phyloP scores from a whole-genome alignment of 2,329 filamentous ascomycete species.

The Botrytis medusae region DNA sequence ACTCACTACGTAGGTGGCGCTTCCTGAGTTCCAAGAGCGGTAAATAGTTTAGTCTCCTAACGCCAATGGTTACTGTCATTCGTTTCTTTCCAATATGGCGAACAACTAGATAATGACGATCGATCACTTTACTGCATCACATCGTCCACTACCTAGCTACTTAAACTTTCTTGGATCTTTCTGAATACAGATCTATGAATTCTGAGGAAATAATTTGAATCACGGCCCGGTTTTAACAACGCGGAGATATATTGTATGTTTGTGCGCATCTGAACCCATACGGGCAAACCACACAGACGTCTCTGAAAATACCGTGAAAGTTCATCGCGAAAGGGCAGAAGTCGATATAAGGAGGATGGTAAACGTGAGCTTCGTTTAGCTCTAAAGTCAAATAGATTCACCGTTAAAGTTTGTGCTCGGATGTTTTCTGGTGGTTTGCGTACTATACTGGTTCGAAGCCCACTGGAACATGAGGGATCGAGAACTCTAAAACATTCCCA shows the following conservation, averaged over 20 bases:
- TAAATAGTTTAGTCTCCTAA: slow-evolving; percentile 1
- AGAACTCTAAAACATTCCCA: neutral
- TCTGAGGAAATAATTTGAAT: neutral
- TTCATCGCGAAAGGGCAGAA: slow-evolving; percentile 5
- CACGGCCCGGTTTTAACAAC: neutral
- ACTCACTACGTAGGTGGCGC: neutral
- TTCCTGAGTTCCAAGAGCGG: neutral
- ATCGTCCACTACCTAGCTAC: neutral
- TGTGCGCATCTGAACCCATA: slow-evolving; percentile 3
- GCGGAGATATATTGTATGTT: slow-evolving; percentile 5
- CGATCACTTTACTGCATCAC: neutral
- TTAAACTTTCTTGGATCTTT: neutral
- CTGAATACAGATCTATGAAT: neutral
- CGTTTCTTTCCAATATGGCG: neutral
- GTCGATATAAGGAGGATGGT: neutral
- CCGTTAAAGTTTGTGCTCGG: slow-evolving; percentile 5
- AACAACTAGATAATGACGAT: slow-evolving; percentile 3
- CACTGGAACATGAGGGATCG: neutral
- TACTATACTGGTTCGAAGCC: neutral
- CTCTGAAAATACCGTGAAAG: neutral
- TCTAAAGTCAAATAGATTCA: slow-evolving; percentile 14
- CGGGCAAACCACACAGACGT: neutral
- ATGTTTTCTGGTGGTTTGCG: neutral
- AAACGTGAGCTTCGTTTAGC: neutral
- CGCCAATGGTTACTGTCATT: neutral